phyloP scores from a whole-genome alignment of 805 yeast species.

The Brettanomyces bruxellensis region DNA sequence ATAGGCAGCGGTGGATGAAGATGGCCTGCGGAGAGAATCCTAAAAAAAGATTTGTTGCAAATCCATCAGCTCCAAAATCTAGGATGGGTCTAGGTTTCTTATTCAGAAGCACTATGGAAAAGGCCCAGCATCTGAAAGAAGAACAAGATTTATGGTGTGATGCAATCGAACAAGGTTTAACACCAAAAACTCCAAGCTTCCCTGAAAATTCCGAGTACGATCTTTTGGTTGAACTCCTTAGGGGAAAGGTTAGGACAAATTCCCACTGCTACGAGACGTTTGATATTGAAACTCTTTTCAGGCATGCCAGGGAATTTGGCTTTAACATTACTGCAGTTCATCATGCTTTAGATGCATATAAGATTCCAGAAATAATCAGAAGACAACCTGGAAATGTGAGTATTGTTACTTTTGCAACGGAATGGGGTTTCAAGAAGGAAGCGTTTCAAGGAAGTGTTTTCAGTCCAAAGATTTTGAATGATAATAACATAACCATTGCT shows the following conservation, averaged over 20 bases:
- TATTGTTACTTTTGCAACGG: not conserved
- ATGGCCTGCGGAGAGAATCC: slow-evolving; percentile 2
- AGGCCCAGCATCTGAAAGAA: not conserved
- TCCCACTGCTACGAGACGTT: slow-evolving; percentile 1
- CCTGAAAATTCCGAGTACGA: not conserved
- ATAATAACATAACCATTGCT: not conserved
- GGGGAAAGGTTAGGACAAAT: slow-evolving; percentile 1
- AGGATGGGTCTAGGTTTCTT: slow-evolving; percentile 1
- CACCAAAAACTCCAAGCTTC: not conserved
- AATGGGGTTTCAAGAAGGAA: slow-evolving; percentile 3
- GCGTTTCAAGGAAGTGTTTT: slow-evolving; percentile 2
- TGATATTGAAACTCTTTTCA: slow-evolving; percentile 1
- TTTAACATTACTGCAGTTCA: slow-evolving; percentile 1
- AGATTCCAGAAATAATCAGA: not conserved
- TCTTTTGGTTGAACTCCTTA: not conserved
- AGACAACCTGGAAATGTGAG: not conserved
- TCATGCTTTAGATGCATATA: slow-evolving; percentile 2
- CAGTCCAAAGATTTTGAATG: slow-evolving; percentile 1
- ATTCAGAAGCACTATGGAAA: not conserved
- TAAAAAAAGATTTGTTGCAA: not conserved
- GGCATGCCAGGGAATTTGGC: slow-evolving; percentile 2
- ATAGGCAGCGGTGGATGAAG: slow-evolving; percentile 1
- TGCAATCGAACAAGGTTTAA: not conserved
- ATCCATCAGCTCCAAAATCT: slow-evolving; percentile 1
- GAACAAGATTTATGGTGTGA: not conserved